Evolutionary conservation across 805 yeast species (phyloP).

Genomic region (Pichia deserticola): DNA sequence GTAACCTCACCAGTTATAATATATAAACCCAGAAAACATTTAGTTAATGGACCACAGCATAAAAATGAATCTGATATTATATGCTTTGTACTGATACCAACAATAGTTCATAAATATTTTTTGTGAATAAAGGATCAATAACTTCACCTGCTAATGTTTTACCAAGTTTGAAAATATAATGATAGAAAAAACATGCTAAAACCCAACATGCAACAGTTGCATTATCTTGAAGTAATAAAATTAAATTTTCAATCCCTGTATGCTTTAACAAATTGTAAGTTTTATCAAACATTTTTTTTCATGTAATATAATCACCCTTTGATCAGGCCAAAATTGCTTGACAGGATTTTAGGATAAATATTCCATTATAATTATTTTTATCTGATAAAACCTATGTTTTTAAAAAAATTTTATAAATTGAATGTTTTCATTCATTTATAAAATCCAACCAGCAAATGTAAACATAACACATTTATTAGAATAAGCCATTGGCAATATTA

Average conservation of each 20-base stretch:
- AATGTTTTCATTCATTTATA: background rate
- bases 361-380: background rate
- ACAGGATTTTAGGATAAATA: background rate
- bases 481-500: background rate
- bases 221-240: background rate
- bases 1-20: conserved; percentile 5
- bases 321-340: background rate
- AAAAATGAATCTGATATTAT: background rate
- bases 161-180: conserved; percentile 1
- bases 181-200: conserved; percentile 2
- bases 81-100: background rate
- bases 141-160: background rate
- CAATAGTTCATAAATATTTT: background rate
- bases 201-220: background rate
- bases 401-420: background rate
- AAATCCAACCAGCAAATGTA: conserved; percentile 4
- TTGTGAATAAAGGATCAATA: conserved; percentile 1
- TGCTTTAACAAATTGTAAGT: background rate
- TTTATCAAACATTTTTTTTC: background rate
- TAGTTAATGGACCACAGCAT: background rate
- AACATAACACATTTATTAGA: background rate
- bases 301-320: background rate
- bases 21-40: background rate
- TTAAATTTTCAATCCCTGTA: background rate
- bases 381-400: background rate